Base-by-base conservation (phyloP, 2,329 filamentous ascomycete species). In the Colletotrichum sp. region DNA sequence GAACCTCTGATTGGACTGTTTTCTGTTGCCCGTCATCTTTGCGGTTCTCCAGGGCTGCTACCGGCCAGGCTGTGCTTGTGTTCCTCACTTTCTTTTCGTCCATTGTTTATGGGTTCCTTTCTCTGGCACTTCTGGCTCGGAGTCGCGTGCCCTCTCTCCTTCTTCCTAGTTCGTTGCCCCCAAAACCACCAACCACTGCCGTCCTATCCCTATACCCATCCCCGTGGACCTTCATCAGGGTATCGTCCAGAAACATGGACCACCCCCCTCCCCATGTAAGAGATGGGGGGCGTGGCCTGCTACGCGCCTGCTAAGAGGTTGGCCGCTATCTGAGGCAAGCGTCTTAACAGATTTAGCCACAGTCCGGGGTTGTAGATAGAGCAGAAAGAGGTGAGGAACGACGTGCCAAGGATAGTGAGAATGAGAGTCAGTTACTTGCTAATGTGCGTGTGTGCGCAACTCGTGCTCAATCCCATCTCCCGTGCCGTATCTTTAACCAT, bases 141-240 rank as follows among this genome's bases (percentile, higher is more conserved):
- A 68, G 73, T 76, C 75, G 75, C 75, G 75, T 77, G 75, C 75
- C 59, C 70, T 71, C 67, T 71, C 52, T 67, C 44, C 62, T 21
- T 62, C 44, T 64, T 57, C 52, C 62, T 65, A 52, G 36, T 76
- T 60, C 65, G 71, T 24, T 49, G 57, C 24, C 57, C 39, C 39
- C 62, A 32, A 2, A 24, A 71, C 49, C 60, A 39, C 69, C 52
- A 62, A 36, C 62, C 34, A 64, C 62, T 64, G 36, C 62, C 69
- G 63, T 24, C 12, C 30, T 32, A 21, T 24, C 32, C 32, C 71
- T 24, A 49, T 49, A 5, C 12, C n/a, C 8, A 9, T 24, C n/a
- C 16, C 32, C 15, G 15, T 57, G 30, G n/a, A 30, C 34, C 59
- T 57, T 39, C 71, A 39, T 67, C 75, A 63, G 65, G 65, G 71